Conservation (phyloP, 1,284 basidiomycete species). For the Cutaneotrichosporon arboriforme region DNA sequence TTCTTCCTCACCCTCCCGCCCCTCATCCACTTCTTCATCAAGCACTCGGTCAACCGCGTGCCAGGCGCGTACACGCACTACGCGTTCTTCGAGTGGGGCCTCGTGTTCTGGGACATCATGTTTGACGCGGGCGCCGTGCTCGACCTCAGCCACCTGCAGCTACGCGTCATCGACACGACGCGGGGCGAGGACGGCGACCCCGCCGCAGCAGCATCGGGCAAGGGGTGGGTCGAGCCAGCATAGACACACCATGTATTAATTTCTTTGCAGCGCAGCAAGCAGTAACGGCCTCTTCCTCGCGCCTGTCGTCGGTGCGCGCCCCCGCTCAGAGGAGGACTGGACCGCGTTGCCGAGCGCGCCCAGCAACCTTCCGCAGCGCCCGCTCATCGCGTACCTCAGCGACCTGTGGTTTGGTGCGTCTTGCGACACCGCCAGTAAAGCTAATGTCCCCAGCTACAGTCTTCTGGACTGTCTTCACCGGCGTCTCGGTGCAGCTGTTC, state of each 20-base stretch:
- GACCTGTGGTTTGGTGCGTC: conserved; percentile 41
- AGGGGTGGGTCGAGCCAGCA: conserved; percentile 13
- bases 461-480: conserved; percentile 83
- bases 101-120: conserved; percentile 70
- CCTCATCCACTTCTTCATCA: conserved; percentile 75
- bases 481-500: conserved; percentile 75
- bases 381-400: conserved; percentile 30
- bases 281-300: conserved; percentile 9
- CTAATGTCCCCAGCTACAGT: conserved; percentile 60
- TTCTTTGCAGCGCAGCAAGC: not conserved
- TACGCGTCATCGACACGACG: conserved; percentile 17
- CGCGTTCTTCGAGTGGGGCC: conserved; percentile 78
- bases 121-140: conserved; percentile 65
- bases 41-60: conserved; percentile 70
- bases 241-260: conserved; percentile 7
- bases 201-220: conserved; percentile 2
- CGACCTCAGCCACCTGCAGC: conserved; percentile 53
- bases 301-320: not conserved
- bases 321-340: conserved; percentile 20
- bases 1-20: conserved; percentile 69
- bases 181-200: conserved; percentile 2
- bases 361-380: conserved; percentile 7
- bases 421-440: not conserved
- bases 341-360: conserved; percentile 9
- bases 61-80: conserved; percentile 82